Evolutionary conservation across 306 rosid genomes (phyloP), one percentile per base, ranked within the genome.

Genomic region (Gynostemma pentaphyllum): DNA sequence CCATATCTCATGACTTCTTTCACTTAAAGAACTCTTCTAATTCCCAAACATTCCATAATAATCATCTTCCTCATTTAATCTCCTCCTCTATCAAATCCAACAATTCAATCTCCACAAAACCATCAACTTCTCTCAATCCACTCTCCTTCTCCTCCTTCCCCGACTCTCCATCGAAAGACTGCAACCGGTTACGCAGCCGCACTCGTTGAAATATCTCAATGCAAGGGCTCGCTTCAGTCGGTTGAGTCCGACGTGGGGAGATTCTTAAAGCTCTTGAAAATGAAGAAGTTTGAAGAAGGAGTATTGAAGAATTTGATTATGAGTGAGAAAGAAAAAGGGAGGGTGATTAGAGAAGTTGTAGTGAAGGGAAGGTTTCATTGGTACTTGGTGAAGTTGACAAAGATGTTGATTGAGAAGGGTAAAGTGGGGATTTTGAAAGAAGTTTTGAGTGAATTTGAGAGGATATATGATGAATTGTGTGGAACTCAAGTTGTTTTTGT

Each of bases 171-270:
- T 73, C 61, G 36, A 19, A 71, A 64, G 1, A 82, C 90, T 1
- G 80, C 94, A 5, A 75, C 88, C 45, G 95, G 95, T 1, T 90
- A 87, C 51, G 95, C 95, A 0, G 94, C 90, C 12, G 97, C 97
- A 7, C 68, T 87, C 40, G 13, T 90, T 28, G 88, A 79, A 32
- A 70, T 75, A 6, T 83, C 90, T 66, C 95, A 85, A 7, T 65
- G 22, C 50, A 79, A 11, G 80, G 72, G 67, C 2, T 70, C 87
- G n/a, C 83, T 90, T 34, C 80, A 81, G 55, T 34, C 16, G 18
- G 88, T 90, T 10, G 85, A 74, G 1, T 55, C 9, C 55, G 95
- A 85, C 59, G 88, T 78, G 29, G 76, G 64, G 9, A 74, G 78
- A 76, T 75, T 90, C 54, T 61, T 78, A 76, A 62, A 55, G 40